These are phyloP conservation scores for Diplocarpon rosae DNA, from an alignment of 2,329 filamentous ascomycete species.

Conservation along the genomic window DNA sequence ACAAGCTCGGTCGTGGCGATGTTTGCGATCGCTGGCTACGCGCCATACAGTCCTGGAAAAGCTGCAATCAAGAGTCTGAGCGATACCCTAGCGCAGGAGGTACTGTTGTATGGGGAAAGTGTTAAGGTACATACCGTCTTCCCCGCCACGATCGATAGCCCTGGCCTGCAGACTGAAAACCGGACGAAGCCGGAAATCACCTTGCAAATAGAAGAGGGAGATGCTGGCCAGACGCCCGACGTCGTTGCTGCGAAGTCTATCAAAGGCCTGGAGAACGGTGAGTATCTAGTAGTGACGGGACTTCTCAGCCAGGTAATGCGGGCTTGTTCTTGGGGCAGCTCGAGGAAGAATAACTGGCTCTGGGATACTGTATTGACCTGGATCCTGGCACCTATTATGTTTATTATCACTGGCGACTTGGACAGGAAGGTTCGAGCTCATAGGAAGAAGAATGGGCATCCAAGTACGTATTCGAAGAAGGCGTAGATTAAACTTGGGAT, in stretches of 20 bases:
- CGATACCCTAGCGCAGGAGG: conserved; percentile 74
- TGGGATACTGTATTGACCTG: conserved; percentile 47
- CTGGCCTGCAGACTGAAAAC: conserved; percentile 68
- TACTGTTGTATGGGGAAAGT: conserved; percentile 74
- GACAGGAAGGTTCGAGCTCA: conserved; percentile 47
- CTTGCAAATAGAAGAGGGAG: conserved; percentile 66
- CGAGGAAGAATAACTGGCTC: conserved; percentile 46
- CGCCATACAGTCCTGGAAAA: conserved; percentile 74
- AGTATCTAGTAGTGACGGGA: conserved; percentile 69
- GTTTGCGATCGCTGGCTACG: conserved; percentile 70
- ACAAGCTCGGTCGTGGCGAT: conserved; percentile 71
- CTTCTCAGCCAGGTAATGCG: conserved; percentile 64
- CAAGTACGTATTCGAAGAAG: conserved; percentile 31
- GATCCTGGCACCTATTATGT: conserved; percentile 43
- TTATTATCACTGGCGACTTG: conserved; percentile 45
- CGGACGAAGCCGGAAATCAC: conserved; percentile 71
- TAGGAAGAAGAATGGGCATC: conserved; percentile 47
- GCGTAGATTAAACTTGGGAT: neutral
- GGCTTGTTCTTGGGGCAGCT: conserved; percentile 44
- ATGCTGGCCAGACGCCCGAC: conserved; percentile 68
- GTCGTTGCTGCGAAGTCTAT: conserved; percentile 64
- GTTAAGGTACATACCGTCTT: conserved; percentile 74
- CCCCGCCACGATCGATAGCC: conserved; percentile 71
- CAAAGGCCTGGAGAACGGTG: conserved; percentile 63
- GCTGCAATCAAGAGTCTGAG: conserved; percentile 72